Base-by-base conservation (phyloP, 169 alveolate genomes). In the Plasmodium fragile region DNA sequence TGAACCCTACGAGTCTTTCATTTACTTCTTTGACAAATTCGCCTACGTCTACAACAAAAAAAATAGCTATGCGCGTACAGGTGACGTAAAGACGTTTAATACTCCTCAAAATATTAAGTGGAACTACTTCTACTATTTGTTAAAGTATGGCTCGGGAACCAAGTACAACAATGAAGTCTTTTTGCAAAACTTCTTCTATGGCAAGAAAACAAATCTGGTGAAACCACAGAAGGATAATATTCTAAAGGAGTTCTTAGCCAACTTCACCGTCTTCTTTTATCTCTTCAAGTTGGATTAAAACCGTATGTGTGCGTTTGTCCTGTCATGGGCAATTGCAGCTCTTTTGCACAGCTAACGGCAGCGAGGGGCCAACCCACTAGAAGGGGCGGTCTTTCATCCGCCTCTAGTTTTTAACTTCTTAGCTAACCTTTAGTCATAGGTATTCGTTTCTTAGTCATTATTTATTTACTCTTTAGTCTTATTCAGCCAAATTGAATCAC, bases 101-200 rank as follows among this genome's bases (percentile, higher is more conserved):
- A 59, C 85, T 7, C 94, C 94, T 6, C 90, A 90, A 80, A 90
- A 25, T 13, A 36, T 90, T 45, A 90, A 72, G 73, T 90, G 94
- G 94, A 69, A 77, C 53, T 69, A 65, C 32, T 90, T 90, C 59
- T 80, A 90, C 30, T 45, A 90, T 72, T 90, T 90, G 49, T 90
- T 79, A 81, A 80, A 59, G 18, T 7, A 90, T 80, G 80, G 75
- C n/a, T 8, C 32, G 55, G 11, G 36, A 18, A 81, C 83, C 16
- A 52, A 43, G 10, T 90, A 65, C 73, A 90, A 90, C 43, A 80
- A n/a, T 90, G 94, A 90, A 36, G 3, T 0, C 8, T 90, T 90
- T 81, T 53, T 90, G 79, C 3, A 80, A 69, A 36, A 78, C 7
- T 90, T 90, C 78, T 90, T 90, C 34, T 81, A 87, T 28, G 93